Evolutionary conservation across 2,329 filamentous ascomycete genomes (phyloP).

Genomic region (Claviceps humidiphila): DNA sequence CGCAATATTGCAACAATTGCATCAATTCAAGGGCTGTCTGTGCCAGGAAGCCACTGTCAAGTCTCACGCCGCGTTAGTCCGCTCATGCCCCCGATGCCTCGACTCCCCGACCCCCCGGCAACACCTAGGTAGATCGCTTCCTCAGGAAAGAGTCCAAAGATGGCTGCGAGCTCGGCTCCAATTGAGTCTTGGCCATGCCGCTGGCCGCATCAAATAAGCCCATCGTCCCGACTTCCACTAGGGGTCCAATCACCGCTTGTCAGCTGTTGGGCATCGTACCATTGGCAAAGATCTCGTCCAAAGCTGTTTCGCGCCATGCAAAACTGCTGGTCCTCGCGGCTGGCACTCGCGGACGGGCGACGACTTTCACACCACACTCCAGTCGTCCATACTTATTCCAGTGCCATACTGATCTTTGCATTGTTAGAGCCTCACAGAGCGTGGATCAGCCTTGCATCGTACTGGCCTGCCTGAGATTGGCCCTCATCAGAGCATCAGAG

Average conservation of each 20-base stretch:
- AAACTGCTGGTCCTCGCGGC: not conserved
- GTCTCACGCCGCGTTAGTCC: constrained; percentile 1
- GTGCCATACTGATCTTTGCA: not conserved
- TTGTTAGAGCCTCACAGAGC: constrained; percentile 1
- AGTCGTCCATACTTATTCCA: not conserved
- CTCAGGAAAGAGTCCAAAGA: not conserved
- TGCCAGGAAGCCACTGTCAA: constrained; percentile 1
- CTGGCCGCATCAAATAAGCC: not conserved
- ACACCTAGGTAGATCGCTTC: not conserved
- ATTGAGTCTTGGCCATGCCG: not conserved
- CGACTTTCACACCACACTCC: not conserved
- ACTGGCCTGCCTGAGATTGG: not conserved
- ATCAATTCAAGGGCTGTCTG: not conserved
- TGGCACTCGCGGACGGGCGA: not conserved
- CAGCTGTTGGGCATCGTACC: constrained; percentile 4
- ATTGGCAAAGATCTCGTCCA: not conserved
- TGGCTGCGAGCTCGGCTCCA: not conserved
- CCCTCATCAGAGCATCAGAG: not conserved
- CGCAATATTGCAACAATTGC: not conserved
- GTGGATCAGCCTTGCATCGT: not conserved
- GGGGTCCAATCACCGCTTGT: constrained; percentile 5
- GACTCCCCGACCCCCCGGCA: not conserved
- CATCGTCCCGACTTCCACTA: not conserved
- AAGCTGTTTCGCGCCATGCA: not conserved
- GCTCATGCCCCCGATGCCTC: not conserved